Evolutionary conservation across 202 grass and related monocot genomes (phyloP), one percentile per base, ranked within the genome.

Genomic region (Elaeis oleifera): DNA sequence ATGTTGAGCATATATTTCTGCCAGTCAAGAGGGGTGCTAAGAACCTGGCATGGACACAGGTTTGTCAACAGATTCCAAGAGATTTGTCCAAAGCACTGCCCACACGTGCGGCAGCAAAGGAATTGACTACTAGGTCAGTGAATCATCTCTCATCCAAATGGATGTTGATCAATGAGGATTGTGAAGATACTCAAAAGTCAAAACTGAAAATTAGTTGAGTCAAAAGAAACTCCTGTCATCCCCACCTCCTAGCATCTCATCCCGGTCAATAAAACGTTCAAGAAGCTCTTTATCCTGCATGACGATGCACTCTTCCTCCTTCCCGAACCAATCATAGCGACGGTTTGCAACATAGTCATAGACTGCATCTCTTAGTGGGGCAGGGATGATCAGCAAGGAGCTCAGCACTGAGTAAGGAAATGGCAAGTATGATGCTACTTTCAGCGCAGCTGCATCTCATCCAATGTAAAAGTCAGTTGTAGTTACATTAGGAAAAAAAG

Each of bases 271-370:
- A 76, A 96, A 96, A 48, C 91, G 91, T 25, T 88, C 76, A 0
- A 96, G 91, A 77, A 96, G 79, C 58, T 96, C 81, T 59, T 50
- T 88, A 23, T 96, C 87, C 64, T 52, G 80, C 70, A 76, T 76
- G 50, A 85, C 79, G 22, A 96, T 82, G 60, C 91, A 96, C 14
- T 90, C 15, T 17, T 88, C 81, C 24, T 83, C 87, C 64, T 88
- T 90, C 20, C 87, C 91, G 62, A 96, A 96, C 91, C 91, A 96
- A 6, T 90, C 52, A 29, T 90, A 96, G 0, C 87, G 76, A 6
- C 83, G 83, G 54, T 83, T 90, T 59, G 91, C 87, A 14, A 96
- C 54, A 44, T 44, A 88, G 26, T 96, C 91, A 14, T 96, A 96
- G 79, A 74, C 54, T 54, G 76, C 76, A 71, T 96, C 91, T 14